Conservation (phyloP, 2,329 filamentous ascomycete species). For the Hymenoscyphus albidus region DNA sequence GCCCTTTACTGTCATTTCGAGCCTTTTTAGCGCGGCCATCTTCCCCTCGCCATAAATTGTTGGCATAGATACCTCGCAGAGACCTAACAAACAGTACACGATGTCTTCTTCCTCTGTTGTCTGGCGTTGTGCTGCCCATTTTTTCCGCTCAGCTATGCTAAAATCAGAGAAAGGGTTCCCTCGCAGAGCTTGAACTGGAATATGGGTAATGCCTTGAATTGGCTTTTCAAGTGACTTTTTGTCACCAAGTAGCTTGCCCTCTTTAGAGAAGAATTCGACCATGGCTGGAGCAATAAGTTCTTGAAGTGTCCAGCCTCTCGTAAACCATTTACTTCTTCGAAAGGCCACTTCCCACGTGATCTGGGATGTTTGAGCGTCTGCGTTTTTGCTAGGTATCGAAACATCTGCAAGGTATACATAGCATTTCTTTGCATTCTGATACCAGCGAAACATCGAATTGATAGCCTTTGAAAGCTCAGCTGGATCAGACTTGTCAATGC, state of each 20-base stretch:
- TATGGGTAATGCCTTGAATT: conserved; percentile 4
- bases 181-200: background rate
- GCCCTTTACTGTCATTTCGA: conserved; percentile 28
- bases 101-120: conserved; percentile 7
- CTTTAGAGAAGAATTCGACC: conserved; percentile 5
- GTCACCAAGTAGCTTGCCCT: conserved; percentile 1
- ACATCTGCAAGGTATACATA: conserved; percentile 20
- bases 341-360: conserved; percentile 15
- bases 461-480: no score
- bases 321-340: conserved; percentile 6
- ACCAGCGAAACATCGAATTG: no score
- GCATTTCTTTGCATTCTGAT: no score
- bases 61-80: conserved; percentile 6
- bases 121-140: conserved; percentile 6
- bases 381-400: conserved; percentile 2
- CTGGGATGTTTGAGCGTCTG: conserved; percentile 6
- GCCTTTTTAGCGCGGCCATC: conserved; percentile 31
- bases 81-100: conserved; percentile 9
- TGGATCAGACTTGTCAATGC: conserved; percentile 13
- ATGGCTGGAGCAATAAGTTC: conserved; percentile 3
- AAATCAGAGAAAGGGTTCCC: conserved; percentile 5
- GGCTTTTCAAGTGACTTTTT: conserved; percentile 1
- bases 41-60: conserved; percentile 2
- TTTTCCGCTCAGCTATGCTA: conserved; percentile 5
- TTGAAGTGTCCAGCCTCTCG: conserved; percentile 6